Evolutionary conservation across 805 yeast genomes (phyloP), one percentile per base, ranked within the genome.

Genomic region (Cyberlindnera meyerae): DNA sequence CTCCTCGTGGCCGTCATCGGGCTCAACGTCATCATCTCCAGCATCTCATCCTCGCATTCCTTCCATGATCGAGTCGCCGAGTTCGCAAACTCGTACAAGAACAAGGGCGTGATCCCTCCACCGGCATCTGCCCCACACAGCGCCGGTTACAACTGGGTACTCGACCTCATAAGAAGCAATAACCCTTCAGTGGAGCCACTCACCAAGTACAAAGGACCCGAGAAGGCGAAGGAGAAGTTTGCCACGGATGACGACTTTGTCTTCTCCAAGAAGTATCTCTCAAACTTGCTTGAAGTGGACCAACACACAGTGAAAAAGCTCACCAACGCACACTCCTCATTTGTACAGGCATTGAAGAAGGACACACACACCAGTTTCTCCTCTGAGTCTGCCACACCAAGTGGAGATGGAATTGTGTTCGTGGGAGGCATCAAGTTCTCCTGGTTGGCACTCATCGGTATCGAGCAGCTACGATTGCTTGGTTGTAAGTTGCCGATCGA

Each of bases 391-490:
- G 36, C 59, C 8, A 47, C 45, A 8, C 48, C 61, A 4, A 61
- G 62, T 33, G 70, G 75, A 2, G 65, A 68, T 21, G 84, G 84
- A 2, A 68, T 77, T 18, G 90, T 72, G 24, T 76, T 67, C 52
- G 87, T 82, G 25, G 89, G 88, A 15, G 93, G 93, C 28, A 85
- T 85, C 4, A 73, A 71, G 44, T 81, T 77, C 58, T 78, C 82
- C 44, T 83, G 89, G 75, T 67, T 79, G 41, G 71, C 85, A 12
- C 58, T 82, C 27, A 63, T 80, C 16, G 75, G 82, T 8, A 70
- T 83, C 35, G 73, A 73, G 48, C 72, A 78, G 45, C 57, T 83
- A 30, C 62, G 89, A 44, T 67, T 73, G n/a, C 55, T 71, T 8
- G 84, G 86, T 8, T 71, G 77, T n/a, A 59, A 59, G 7, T 55